These are phyloP conservation scores for Xylaria sp. DNA, from an alignment of 2,329 filamentous ascomycete species.

Conservation along the genomic window DNA sequence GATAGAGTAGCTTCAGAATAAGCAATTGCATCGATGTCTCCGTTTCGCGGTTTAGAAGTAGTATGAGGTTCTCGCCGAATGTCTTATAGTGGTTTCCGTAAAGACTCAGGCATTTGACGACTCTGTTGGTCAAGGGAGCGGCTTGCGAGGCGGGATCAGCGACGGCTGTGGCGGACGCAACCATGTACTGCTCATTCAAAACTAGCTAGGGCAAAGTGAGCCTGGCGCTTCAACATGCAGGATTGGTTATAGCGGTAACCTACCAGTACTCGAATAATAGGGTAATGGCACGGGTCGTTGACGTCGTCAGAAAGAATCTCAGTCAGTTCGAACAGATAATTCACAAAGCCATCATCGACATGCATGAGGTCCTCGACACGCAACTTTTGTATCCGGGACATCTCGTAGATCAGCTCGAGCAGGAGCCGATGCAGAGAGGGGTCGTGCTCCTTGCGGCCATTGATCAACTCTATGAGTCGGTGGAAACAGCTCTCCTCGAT, in stretches of 20 bases:
- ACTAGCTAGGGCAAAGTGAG: conserved; percentile 73
- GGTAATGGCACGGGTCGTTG: conserved; percentile 94
- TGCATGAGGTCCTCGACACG: conserved; percentile 79
- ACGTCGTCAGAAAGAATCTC: conserved; percentile 88
- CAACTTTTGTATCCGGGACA: conserved; percentile 90
- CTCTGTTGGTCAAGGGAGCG: conserved; percentile 82
- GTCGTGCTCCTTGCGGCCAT: conserved; percentile 72
- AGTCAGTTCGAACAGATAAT: conserved; percentile 85
- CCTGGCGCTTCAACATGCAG: background rate
- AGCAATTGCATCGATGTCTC: conserved; percentile 94
- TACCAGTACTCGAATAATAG: conserved; percentile 91
- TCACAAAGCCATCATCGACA: conserved; percentile 83
- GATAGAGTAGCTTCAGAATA: conserved; percentile 95
- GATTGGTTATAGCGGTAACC: conserved; percentile 50
- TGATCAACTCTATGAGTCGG: conserved; percentile 83
- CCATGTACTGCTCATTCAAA: conserved; percentile 98
- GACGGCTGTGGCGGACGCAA: conserved; percentile 69
- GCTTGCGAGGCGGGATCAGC: conserved; percentile 54
- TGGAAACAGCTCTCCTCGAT: conserved; percentile 85
- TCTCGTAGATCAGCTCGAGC: conserved; percentile 93
- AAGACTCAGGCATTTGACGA: conserved; percentile 88
- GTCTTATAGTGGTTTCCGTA: conserved; percentile 87
- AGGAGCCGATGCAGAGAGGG: conserved; percentile 80
- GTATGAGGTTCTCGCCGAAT: conserved; percentile 96
- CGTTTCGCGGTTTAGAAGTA: conserved; percentile 92